Evolutionary conservation across 2,329 filamentous ascomycete species (phyloP).

Genomic region (Colletotrichum orbiculare): DNA sequence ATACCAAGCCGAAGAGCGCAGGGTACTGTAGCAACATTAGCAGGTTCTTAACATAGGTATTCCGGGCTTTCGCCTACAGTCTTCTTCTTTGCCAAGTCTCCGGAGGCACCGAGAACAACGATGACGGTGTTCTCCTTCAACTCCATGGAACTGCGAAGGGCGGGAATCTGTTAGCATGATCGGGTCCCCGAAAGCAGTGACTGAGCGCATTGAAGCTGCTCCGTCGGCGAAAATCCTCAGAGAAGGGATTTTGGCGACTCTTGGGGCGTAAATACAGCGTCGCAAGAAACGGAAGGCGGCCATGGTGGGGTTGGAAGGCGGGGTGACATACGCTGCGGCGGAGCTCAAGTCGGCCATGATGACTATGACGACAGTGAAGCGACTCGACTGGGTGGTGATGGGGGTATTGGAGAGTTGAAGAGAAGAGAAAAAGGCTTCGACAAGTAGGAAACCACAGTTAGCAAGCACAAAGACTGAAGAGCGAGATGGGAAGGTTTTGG

Average conservation of each 20-base stretch:
- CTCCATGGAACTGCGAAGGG: slow-evolving; percentile 77
- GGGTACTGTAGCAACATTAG: slow-evolving; percentile 75
- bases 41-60: slow-evolving; percentile 23
- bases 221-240: neutral
- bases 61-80: slow-evolving; percentile 69
- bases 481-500: slow-evolving; percentile 35
- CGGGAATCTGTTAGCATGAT: slow-evolving; percentile 25
- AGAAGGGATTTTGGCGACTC: no score
- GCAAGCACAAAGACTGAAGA: slow-evolving; percentile 33
- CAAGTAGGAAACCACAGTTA: slow-evolving; percentile 31
- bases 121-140: slow-evolving; percentile 99
- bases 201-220: slow-evolving; percentile 9
- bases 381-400: slow-evolving; percentile 14
- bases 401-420: slow-evolving; percentile 5
- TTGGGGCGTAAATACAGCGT: slow-evolving; percentile 7
- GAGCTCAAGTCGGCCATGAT: slow-evolving; percentile 39
- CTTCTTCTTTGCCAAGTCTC: slow-evolving; percentile 99
- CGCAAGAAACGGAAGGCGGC: slow-evolving; percentile 16
- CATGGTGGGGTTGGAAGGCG: slow-evolving; percentile 36
- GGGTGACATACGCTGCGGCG: slow-evolving; percentile 40
- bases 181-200: neutral
- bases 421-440: slow-evolving; percentile 10
- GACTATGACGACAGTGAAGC: slow-evolving; percentile 24
- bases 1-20: slow-evolving; percentile 94
- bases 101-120: slow-evolving; percentile 94